Evolutionary conservation across 2,329 filamentous ascomycete species (phyloP), one percentile per base, ranked within the genome.

Genomic region (Exserohilum turcica): DNA sequence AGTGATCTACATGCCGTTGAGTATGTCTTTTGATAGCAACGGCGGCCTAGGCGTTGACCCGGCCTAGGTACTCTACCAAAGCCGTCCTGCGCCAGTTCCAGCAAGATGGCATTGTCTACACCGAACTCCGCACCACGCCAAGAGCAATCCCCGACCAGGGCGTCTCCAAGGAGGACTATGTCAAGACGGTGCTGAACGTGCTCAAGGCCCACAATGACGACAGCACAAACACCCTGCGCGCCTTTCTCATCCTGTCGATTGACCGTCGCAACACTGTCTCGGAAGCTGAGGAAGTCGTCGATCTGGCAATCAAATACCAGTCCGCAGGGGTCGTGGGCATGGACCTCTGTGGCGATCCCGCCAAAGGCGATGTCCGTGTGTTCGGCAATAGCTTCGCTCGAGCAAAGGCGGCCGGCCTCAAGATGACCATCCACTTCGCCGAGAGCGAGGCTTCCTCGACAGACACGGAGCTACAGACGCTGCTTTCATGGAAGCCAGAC

Each of bases 71-170:
- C 63, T 84, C 88, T 21, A 91, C 89, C 1, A 77, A 75, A 36
- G 80, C 83, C 5, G 89, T 92, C 7, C 47, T 75, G 47, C 58
- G 64, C 29, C 71, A 38, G 63, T 95, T 94, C 66, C 78, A 82
- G 44, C 71, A 73, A 21, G 90, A 94, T 66, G 88, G 89, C 31
- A 86, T 93, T 13, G 80, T 84, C 50, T 93, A 94, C 68, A 80
- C 92, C 10, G 91, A 95, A 71, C 82, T 94, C 19, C 85, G 91
- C 37, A 93, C 90, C 0, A 94, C 90, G 1, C 91, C 91, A 1
- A 84, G 91, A 47, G 80, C 82, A 2, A 83, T 87, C 29, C 78
- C 81, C 3, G 68, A 74, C 0, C 76, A 78, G 5, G 74, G 74
- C 12, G 76, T 90, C 33, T 83, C 85, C 19, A 85, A 86, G 57